Conservation (phyloP, 2,329 filamentous ascomycete genomes). For the Dactylellina cionopaga region DNA sequence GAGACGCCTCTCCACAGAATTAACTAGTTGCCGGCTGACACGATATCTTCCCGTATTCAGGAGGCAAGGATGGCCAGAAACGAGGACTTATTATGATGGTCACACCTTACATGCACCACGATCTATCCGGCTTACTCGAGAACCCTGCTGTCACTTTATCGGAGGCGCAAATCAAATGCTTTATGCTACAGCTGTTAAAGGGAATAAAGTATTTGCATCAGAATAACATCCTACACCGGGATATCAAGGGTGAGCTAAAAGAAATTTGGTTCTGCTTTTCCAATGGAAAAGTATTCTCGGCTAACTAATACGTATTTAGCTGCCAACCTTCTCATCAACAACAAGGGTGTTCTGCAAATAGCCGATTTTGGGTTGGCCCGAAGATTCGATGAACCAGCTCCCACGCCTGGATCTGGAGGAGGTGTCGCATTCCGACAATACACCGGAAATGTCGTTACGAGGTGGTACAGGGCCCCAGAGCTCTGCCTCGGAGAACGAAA, state of each 20-base stretch:
- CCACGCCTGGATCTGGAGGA: slow-evolving; percentile 78
- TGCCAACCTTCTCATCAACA: slow-evolving; percentile 95
- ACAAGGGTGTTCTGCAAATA: slow-evolving; percentile 91
- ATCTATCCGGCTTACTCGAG: slow-evolving; percentile 94
- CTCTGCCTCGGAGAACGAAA: slow-evolving; percentile 84
- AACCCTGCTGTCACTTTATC: slow-evolving; percentile 90
- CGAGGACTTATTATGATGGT: slow-evolving; percentile 89
- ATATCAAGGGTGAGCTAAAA: slow-evolving; percentile 77
- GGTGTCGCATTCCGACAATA: slow-evolving; percentile 90
- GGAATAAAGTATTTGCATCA: slow-evolving; percentile 87
- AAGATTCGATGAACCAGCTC: slow-evolving; percentile 87
- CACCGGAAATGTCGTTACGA: slow-evolving; percentile 93
- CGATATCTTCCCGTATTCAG: slow-evolving; percentile 6
- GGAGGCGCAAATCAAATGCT: slow-evolving; percentile 95
- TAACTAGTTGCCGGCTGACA: background rate
- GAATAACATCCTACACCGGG: slow-evolving; percentile 87
- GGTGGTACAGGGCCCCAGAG: slow-evolving; percentile 97
- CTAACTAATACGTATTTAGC: slow-evolving; percentile 63
- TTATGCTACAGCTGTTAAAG: slow-evolving; percentile 90
- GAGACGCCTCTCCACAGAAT: background rate
- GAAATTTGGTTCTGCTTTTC: background rate
- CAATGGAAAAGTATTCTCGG: background rate
- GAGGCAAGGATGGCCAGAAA: slow-evolving; percentile 77
- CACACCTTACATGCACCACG: slow-evolving; percentile 98
- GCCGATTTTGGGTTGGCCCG: slow-evolving; percentile 95